phyloP scores from a whole-genome alignment of 352 stramenopile genomes.

The Phytopythium boreale region DNA sequence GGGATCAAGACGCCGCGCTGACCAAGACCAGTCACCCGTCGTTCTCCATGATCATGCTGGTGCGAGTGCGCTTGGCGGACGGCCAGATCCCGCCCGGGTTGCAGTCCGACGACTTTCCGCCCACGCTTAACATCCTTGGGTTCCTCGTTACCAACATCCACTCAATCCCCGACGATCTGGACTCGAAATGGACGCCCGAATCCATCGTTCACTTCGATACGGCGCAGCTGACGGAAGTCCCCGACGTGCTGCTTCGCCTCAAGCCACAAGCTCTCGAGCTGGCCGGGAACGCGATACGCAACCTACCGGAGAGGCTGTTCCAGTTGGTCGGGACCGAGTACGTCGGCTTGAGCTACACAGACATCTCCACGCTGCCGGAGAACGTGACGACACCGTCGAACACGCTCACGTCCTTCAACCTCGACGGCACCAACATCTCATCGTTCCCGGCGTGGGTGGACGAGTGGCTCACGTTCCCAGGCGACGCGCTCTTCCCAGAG shows the following conservation, averaged over 20 bases:
- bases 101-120: constrained; percentile 5
- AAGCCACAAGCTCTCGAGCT: not conserved
- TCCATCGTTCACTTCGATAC: constrained; percentile 6
- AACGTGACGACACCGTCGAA: not conserved
- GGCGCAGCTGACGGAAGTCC: not conserved
- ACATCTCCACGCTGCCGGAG: not conserved
- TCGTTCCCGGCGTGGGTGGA: constrained; percentile 24
- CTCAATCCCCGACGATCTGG: not conserved
- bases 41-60: constrained; percentile 17
- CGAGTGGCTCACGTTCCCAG: constrained; percentile 12
- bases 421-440: constrained; percentile 22
- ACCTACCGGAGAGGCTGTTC: not conserved
- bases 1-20: constrained; percentile 13
- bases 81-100: constrained; percentile 4
- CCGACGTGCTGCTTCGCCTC: not conserved
- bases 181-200: constrained; percentile 2
- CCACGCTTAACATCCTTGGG: not conserved
- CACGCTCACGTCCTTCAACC: constrained; percentile 5
- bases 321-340: not conserved
- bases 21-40: constrained; percentile 12
- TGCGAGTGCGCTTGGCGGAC: constrained; percentile 18
- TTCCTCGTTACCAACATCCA: constrained; percentile 7
- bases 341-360: not conserved
- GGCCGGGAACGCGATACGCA: constrained; percentile 5
- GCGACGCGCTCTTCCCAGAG: constrained; percentile 3